Evolutionary conservation across 495 filamentous ascomycete genomes (phyloP).

Genomic region (Penicillium antarcticum): DNA sequence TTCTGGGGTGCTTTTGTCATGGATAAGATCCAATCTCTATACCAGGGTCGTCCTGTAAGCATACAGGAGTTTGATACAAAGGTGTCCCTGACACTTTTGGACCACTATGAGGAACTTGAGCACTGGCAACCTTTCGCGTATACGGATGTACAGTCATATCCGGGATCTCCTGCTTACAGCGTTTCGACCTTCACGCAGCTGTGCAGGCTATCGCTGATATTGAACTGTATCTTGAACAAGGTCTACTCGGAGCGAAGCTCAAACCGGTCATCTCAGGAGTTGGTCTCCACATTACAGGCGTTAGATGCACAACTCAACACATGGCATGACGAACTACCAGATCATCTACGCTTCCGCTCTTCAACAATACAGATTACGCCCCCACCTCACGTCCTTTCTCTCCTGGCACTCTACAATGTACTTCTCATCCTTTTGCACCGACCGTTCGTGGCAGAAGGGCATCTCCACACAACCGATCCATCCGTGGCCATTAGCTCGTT

Average conservation of each 20-base stretch:
- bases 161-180: slow-evolving; percentile 13
- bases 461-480: slow-evolving; percentile 9
- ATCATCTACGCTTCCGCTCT: slow-evolving; percentile 15
- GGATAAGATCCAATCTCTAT: slow-evolving; percentile 36
- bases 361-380: neutral
- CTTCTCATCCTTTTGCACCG: slow-evolving; percentile 24
- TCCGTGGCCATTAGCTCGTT: slow-evolving; percentile 7
- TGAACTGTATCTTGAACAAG: slow-evolving; percentile 24
- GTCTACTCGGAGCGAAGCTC: slow-evolving; percentile 28
- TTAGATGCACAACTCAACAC: slow-evolving; percentile 14
- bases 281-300: neutral
- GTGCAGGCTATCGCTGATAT: slow-evolving; percentile 18
- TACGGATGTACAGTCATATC: slow-evolving; percentile 12
- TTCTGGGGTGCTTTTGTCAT: slow-evolving; percentile 40
- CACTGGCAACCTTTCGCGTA: slow-evolving; percentile 23
- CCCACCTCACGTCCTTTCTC: slow-evolving; percentile 19
- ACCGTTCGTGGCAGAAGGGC: slow-evolving; percentile 17
- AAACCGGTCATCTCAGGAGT: slow-evolving; percentile 16
- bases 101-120: slow-evolving; percentile 32
- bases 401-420: slow-evolving; percentile 19
- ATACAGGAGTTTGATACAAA: slow-evolving; percentile 18
- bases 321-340: slow-evolving; percentile 22
- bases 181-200: slow-evolving; percentile 21
- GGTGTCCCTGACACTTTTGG: slow-evolving; percentile 21
- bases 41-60: slow-evolving; percentile 25